phyloP scores from a whole-genome alignment of 345 rosid genomes.

The Brassica rapa region DNA sequence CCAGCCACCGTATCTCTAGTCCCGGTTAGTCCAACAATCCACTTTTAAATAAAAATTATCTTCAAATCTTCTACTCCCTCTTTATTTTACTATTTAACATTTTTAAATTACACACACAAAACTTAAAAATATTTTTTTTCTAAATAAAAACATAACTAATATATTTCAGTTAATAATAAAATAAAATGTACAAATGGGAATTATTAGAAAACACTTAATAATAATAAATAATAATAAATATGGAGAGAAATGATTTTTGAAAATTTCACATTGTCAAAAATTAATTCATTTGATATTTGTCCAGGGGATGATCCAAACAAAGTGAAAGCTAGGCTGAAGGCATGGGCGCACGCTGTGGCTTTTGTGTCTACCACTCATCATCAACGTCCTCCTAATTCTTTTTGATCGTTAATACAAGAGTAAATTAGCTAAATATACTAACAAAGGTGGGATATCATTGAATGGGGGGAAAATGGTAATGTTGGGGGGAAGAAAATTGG shows the following conservation, averaged over 20 bases:
- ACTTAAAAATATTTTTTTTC: too few species aligned
- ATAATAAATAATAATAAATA: too few species aligned
- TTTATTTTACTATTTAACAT: too few species aligned
- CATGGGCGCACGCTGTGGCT: conserved; percentile 98
- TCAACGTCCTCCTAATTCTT: conserved; percentile 29
- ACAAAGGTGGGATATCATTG: too few species aligned
- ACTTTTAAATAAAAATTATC: background rate
- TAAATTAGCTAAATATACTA: too few species aligned
- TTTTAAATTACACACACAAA: background rate
- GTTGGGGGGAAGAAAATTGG: too few species aligned
- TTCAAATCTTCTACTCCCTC: background rate
- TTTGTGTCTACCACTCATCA: conserved; percentile 54
- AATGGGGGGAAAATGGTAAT: too few species aligned
- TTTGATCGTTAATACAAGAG: background rate
- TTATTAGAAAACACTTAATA: too few species aligned
- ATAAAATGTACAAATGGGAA: too few species aligned
- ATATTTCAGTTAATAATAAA: too few species aligned
- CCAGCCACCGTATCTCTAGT: conserved; percentile 84
- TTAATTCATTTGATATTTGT: background rate
- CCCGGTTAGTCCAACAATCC: conserved; percentile 59
- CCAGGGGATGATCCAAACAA: conserved; percentile 92
- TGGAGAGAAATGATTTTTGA: too few species aligned
- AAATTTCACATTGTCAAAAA: background rate
- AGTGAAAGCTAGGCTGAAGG: conserved; percentile 90
- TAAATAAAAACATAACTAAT: too few species aligned